Base-by-base conservation (phyloP, 257 asterid genomes). In the Capsicum baccatum region DNA sequence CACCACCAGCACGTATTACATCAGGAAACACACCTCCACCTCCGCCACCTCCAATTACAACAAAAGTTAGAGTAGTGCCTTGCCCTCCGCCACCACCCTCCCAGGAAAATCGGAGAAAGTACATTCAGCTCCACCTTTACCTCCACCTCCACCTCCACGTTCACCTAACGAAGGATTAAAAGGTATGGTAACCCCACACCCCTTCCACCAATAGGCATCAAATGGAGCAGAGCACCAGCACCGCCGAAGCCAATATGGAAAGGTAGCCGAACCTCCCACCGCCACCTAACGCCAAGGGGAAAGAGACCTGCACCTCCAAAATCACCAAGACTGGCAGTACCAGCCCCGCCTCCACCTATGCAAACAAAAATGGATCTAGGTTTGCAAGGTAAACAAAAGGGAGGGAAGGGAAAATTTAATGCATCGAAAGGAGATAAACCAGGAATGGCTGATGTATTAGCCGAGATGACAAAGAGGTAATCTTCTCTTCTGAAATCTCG, bases 391-490 rank as follows among this genome's bases (percentile, higher is more conserved):
- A 96, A 90, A 89, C 82, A 91, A 76, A 76, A 76, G 3, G 90
- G 91, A 15, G 91, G 92, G 76, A 92, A 90, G 84, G 91, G 96
- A 71, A 92, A 88, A 58, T 37, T 87, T 54, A 35, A 42, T n/a
- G 11, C 48, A 5, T 26, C 97, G 13, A 48, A 87, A 74, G 96
- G 96, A 58, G 98, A 94, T 35, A 93, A 93, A 87, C 94, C 91
- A 76, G 97, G 98, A 58, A 94, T 94, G 98, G 98, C 98, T 56
- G 99, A 96, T 92, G 99, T 98, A 82, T 90, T 96, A 78, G 98
- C 98, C 48, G 99, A 96, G 90, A 94, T 96, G 94, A 92, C 97
- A 64, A 96, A 90, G 88, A 91, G 97, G 99, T 92, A 86, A 33
- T 47, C 47, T 37, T n/a, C n/a, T n/a, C n/a, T n/a, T 50, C 16